Evolutionary conservation across 2,329 filamentous ascomycete species (phyloP), one percentile per base, ranked within the genome.

Genomic region (Lachnellula occidentalis): DNA sequence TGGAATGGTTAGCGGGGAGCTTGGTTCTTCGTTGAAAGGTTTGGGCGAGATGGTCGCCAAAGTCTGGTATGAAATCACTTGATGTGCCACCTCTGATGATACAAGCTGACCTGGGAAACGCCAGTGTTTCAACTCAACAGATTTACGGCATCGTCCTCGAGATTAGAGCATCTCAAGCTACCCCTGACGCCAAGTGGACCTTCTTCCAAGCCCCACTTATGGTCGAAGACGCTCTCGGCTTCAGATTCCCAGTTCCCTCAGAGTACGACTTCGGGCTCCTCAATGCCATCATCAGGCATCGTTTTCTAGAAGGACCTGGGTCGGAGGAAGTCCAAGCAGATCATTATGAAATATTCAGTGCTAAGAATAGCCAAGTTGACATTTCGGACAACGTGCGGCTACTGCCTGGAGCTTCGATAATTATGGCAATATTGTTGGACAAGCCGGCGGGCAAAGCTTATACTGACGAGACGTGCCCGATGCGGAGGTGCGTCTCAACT

Each of bases 61-160:
- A 47, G 50, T 47, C 5, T 52, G 50, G 50, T 52, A 52, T 4
- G 42, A 45, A 21, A 21, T 21, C 21, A 19, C 11, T 51, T 11
- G 6, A 4, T 39, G 11, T 37, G 8, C 11, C 17, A 34, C 14
- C 36, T 39, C 36, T 39, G n/a, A 11, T 11, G 6, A 39, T 37
- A 49, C 27, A 5, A n/a, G 31, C 47, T 49, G 47, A 49, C 21
- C 39, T 49, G 15, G 24, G 12, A 11, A 34, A 17, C 39, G 15
- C 34, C 19, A 57, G 55, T 54, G 51, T 57, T 41, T 54, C 55
- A 14, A 54, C 55, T 17, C 55, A 57, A 31, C 55, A 57, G 19
- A 57, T 54, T 15, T 57, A 57, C 21, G 42, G 17, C 3, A 36
- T 57, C 1, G 51, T 57, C 1, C 43, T 57, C 39, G 55, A 57